Evolutionary conservation across 768 basidiomycete genomes (phyloP).

Genomic region (Termitomyces sp.): DNA sequence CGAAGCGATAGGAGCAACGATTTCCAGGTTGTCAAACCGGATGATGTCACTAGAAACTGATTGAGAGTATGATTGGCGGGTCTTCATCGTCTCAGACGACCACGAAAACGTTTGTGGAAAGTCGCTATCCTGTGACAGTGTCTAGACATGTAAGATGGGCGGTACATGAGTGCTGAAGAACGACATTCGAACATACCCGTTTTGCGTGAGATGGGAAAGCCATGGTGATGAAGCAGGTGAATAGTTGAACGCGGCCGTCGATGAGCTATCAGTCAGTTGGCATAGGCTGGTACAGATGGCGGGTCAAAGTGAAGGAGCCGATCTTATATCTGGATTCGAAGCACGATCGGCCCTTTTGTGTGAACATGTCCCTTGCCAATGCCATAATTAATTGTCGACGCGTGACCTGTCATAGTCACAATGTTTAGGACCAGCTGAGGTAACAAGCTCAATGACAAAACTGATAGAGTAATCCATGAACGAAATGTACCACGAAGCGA

Average conservation of each 20-base stretch:
- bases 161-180: background rate
- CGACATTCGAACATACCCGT: slow-evolving; percentile 1
- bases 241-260: background rate
- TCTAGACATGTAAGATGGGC: slow-evolving; percentile 1
- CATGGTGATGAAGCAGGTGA: background rate
- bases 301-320: background rate
- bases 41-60: slow-evolving; percentile 22
- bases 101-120: slow-evolving; percentile 25
- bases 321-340: slow-evolving; percentile 4
- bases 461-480: slow-evolving; percentile 1
- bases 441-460: background rate
- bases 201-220: background rate
- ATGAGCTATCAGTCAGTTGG: background rate
- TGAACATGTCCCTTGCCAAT: slow-evolving; percentile 1
- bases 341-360: slow-evolving; percentile 7
- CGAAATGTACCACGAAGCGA: background rate
- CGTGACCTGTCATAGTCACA: slow-evolving; percentile 11
- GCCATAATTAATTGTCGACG: slow-evolving; percentile 5
- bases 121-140: slow-evolving; percentile 18
- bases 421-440: background rate
- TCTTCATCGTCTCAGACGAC: slow-evolving; percentile 17
- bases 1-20: slow-evolving; percentile 10
- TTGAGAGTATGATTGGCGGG: slow-evolving; percentile 15
- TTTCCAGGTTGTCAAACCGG: slow-evolving; percentile 13
- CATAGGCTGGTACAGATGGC: background rate